phyloP scores from a whole-genome alignment of 345 rosid genomes.

The Microthlaspi erraticum region DNA sequence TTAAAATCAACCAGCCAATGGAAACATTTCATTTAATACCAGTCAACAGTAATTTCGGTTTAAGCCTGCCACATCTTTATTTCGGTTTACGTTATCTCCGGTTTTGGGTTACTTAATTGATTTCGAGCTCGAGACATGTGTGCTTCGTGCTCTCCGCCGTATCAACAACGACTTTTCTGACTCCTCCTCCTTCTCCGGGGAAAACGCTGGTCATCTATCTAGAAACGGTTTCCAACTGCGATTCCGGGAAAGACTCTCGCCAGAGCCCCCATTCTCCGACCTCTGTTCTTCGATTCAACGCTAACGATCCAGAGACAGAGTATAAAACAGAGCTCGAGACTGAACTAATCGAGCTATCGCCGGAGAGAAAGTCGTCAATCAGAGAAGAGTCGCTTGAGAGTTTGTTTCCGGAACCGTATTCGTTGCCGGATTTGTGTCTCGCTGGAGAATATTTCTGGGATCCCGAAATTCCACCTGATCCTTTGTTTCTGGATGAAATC shows the following conservation, averaged over 20 bases:
- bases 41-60: too few relatives aligned
- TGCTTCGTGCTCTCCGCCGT: too few relatives aligned
- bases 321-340: conserved; percentile 25
- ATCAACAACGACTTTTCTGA: conserved; percentile 60
- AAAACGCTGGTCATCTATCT: conserved; percentile 38
- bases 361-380: background rate
- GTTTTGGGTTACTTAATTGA: too few relatives aligned
- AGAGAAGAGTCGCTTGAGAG: conserved; percentile 10
- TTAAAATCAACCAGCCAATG: too few relatives aligned
- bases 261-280: conserved; percentile 66
- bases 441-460: conserved; percentile 47
- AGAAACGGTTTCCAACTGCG: conserved; percentile 46
- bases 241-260: conserved; percentile 55
- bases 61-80: too few relatives aligned
- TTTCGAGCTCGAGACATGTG: too few relatives aligned
- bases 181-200: conserved; percentile 45
- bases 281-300: conserved; percentile 73
- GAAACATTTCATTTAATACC: too few relatives aligned
- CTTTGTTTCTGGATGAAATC: conserved; percentile 58
- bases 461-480: conserved; percentile 50
- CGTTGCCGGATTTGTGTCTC: conserved; percentile 33
- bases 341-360: conserved; percentile 15
- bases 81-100: too few relatives aligned
- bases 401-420: conserved; percentile 45
- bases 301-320: conserved; percentile 57